Evolutionary conservation across 148 eudicot species (phyloP), one percentile per base, ranked within the genome.

Genomic region (Nepenthes mirabilis): DNA sequence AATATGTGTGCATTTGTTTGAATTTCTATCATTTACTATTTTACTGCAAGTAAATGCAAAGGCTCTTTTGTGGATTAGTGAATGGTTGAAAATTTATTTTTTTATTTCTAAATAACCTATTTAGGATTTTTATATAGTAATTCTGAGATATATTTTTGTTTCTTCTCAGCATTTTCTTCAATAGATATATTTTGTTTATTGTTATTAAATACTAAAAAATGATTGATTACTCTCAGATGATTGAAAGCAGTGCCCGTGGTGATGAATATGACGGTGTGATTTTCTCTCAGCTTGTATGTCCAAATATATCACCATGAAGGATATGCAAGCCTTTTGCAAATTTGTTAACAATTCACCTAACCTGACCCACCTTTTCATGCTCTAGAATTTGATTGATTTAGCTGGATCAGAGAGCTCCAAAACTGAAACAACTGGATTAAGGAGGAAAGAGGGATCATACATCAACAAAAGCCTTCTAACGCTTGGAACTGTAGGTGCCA

Each of bases 381-480:
- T 56, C 33, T 65, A 93, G 99, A 93, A 93, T 73, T 74, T 93
- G 69, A 93, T 93, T 68, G 99, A 93, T 75, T 73, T 93, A 59
- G 99, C 99, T 68, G 99, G 99, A 76, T 93, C 99, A 23, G 99
- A 93, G 73, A 93, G 97, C 81, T 89, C 99, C 69, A 93, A 93
- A 84, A 93, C 99, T 55, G 99, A 93, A 78, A 93, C 99, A 34
- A 89, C 91, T 49, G 99, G 99, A 56, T 61, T 93, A 68, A 74
- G 99, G 74, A 86, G 99, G 79, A 93, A 93, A 75, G 99, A 93
- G 74, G 99, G 99, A 79, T 79, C 99, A 36, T 93, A 88, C 70
- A 93, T 93, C 60, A 93, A 93, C 67, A 93, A 93, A 69, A 93
- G 99, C 77, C 91, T 93, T 76, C 77, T 93, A 50, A 93, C 99